Evolutionary conservation across 495 filamentous ascomycete species (phyloP).

Genomic region (Lepidopterella palustris): DNA sequence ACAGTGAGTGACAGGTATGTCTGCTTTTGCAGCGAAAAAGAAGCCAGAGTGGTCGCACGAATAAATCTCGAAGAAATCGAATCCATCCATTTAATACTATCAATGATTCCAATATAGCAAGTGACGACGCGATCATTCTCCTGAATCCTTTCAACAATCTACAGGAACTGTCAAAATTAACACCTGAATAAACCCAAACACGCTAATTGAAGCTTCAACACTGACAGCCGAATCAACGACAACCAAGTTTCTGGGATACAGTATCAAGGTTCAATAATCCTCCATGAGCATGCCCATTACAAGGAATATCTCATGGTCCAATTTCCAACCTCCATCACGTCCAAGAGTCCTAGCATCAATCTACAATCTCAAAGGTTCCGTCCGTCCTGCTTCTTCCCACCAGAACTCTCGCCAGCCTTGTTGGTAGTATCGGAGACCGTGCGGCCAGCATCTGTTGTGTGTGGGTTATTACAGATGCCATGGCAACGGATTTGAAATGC

Average conservation of each 20-base stretch:
- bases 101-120: neutral
- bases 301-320: neutral
- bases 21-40: conserved; percentile 89
- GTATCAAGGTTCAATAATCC: neutral
- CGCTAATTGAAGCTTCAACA: no score
- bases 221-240: no score
- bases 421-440: conserved; percentile 29
- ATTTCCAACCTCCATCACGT: neutral
- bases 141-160: no score
- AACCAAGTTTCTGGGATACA: no score
- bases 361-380: neutral
- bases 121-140: neutral
- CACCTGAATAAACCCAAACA: no score
- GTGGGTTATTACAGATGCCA: neutral
- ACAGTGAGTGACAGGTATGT: conserved; percentile 70
- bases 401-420: conserved; percentile 35
- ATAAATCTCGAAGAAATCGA: conserved; percentile 37
- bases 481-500: neutral
- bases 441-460: conserved; percentile 11
- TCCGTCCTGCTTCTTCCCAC: conserved; percentile 39
- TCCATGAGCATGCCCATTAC: neutral
- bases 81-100: neutral
- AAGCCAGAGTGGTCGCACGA: conserved; percentile 86
- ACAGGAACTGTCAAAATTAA: no score
- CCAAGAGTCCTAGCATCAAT: neutral